phyloP scores from a whole-genome alignment of 2,329 filamentous ascomycete genomes.

The Intubia oerlemansii region DNA sequence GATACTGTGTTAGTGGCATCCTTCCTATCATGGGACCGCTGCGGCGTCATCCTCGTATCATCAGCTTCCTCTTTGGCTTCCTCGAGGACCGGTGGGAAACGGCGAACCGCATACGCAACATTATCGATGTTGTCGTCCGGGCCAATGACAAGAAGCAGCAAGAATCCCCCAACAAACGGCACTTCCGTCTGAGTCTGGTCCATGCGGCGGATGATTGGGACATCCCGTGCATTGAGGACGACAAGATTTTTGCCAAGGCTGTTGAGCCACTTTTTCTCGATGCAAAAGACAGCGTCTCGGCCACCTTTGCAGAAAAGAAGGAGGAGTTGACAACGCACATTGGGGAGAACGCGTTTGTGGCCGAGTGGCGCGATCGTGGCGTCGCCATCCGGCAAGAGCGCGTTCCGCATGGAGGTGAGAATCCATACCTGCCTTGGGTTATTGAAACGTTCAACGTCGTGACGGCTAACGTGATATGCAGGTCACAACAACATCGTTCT shows the following conservation, averaged over 20 bases:
- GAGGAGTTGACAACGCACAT: conserved; percentile 20
- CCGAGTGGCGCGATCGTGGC: conserved; percentile 22
- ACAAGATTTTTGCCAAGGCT: conserved; percentile 38
- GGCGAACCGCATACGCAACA: conserved; percentile 37
- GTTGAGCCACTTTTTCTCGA: conserved; percentile 16
- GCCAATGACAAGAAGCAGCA: conserved; percentile 14
- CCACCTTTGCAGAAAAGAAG: conserved; percentile 16
- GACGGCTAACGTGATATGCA: too few species aligned
- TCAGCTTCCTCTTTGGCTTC: conserved; percentile 35
- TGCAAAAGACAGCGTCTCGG: conserved; percentile 15
- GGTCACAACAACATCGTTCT: conserved; percentile 51
- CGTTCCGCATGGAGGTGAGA: conserved; percentile 31
- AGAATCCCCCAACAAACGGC: too few species aligned
- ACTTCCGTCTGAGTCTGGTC: conserved; percentile 46
- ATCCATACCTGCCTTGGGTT: too few species aligned
- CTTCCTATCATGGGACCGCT: conserved; percentile 65
- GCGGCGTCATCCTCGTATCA: conserved; percentile 39
- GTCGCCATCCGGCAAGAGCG: conserved; percentile 31
- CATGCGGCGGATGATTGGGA: conserved; percentile 68
- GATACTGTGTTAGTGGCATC: conserved; percentile 59
- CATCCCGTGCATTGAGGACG: conserved; percentile 54
- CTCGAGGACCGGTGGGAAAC: conserved; percentile 73
- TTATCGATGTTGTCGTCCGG: conserved; percentile 26
- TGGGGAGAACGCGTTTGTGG: conserved; percentile 25
- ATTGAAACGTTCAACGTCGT: too few species aligned